These are phyloP conservation scores for Colletotrichum euphorbiae DNA, from an alignment of 2,329 filamentous ascomycete species.

Conservation along the genomic window DNA sequence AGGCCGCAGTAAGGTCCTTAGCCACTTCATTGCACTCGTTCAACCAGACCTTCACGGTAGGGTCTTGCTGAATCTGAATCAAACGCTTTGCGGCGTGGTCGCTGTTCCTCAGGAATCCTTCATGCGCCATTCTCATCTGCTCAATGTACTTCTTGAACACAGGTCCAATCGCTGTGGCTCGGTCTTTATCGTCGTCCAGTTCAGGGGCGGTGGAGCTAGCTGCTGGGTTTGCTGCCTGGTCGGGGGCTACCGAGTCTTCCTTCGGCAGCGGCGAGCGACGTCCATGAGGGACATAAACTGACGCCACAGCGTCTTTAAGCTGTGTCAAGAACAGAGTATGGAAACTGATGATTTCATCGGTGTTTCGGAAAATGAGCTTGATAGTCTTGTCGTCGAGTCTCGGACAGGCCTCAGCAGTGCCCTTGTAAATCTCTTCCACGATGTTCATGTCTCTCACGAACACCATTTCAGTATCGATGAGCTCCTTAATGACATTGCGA, in stretches of 20 bases:
- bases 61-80: conserved; percentile 72
- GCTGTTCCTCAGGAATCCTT: conserved; percentile 72
- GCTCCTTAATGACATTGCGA: conserved; percentile 87
- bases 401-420: conserved; percentile 84
- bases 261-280: conserved; percentile 56
- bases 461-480: conserved; percentile 91
- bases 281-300: conserved; percentile 77
- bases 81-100: conserved; percentile 71
- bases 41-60: conserved; percentile 83
- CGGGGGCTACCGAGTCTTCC: conserved; percentile 56
- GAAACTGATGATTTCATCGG: conserved; percentile 89
- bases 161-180: conserved; percentile 63
- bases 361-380: conserved; percentile 92
- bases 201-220: conserved; percentile 54
- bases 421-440: conserved; percentile 96
- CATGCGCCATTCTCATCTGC: conserved; percentile 70
- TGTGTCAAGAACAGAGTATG: conserved; percentile 83
- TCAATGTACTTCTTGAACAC: conserved; percentile 69
- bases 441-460: conserved; percentile 98
- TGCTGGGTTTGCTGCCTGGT: conserved; percentile 46
- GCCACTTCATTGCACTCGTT: conserved; percentile 93
- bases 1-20: conserved; percentile 90
- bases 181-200: conserved; percentile 64
- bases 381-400: conserved; percentile 86
- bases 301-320: conserved; percentile 82